These are phyloP conservation scores for Coemansia sp. DNA, from an alignment of 192 early-diverging fungal species.

Conservation along the genomic window DNA sequence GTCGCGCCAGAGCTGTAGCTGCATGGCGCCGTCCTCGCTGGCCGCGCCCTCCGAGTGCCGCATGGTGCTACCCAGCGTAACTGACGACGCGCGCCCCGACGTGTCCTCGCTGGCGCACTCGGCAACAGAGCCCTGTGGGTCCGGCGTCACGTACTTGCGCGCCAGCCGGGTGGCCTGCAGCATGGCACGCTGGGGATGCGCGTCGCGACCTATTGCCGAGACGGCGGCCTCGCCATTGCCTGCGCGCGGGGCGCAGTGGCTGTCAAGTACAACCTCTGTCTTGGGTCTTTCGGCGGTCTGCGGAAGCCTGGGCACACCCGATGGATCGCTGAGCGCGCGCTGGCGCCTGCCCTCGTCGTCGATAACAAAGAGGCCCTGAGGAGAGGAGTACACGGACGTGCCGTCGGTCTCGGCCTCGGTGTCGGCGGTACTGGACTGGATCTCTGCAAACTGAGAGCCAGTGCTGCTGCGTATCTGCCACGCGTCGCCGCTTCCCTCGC, in stretches of 20 bases:
- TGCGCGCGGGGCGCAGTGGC: not conserved
- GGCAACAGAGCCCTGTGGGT: not conserved
- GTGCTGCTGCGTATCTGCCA: slow-evolving; percentile 18
- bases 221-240: not conserved
- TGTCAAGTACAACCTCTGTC: not conserved
- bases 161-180: not conserved
- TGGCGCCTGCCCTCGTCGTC: slow-evolving; percentile 5
- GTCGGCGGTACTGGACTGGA: slow-evolving; percentile 7
- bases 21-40: slow-evolving; percentile 21
- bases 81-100: slow-evolving; percentile 16
- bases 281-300: not conserved
- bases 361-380: not conserved
- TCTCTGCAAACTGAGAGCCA: slow-evolving; percentile 16
- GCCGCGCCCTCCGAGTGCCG: slow-evolving; percentile 6
- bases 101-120: slow-evolving; percentile 11
- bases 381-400: slow-evolving; percentile 2
- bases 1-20: slow-evolving; percentile 51
- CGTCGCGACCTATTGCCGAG: no score
- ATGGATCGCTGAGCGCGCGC: slow-evolving; percentile 7
- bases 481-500: slow-evolving; percentile 12
- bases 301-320: not conserved
- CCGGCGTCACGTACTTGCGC: slow-evolving; percentile 9
- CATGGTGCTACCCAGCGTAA: slow-evolving; percentile 15
- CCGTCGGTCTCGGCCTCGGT: slow-evolving; percentile 6
- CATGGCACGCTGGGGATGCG: not conserved